These are phyloP conservation scores for Pythium rhizo-oryzae DNA, from an alignment of 352 stramenopile species.

Conservation along the genomic window DNA sequence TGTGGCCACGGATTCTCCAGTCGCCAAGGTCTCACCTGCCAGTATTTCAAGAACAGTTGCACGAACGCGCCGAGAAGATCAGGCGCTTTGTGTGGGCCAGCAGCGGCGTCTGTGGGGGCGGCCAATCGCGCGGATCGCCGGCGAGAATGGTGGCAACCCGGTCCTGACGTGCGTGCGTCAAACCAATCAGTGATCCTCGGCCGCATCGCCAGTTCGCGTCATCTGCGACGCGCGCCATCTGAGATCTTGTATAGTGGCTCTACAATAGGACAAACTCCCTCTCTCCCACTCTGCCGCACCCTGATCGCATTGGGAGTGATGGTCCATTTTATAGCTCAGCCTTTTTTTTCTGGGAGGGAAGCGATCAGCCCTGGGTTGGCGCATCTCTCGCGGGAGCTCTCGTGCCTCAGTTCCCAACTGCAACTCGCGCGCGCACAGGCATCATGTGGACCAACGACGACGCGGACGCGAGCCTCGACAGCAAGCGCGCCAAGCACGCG, in stretches of 20 bases:
- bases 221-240: conserved; percentile 8
- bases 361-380: too few species aligned
- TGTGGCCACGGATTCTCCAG: too few species aligned
- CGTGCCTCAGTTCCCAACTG: too few species aligned
- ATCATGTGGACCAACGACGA: conserved; percentile 10
- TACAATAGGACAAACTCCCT: not conserved
- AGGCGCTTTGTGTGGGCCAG: too few species aligned
- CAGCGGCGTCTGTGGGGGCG: too few species aligned
- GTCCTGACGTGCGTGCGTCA: not conserved
- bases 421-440: not conserved
- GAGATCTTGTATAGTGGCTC: not conserved
- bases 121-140: not conserved
- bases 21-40: too few species aligned
- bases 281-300: not conserved
- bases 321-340: too few species aligned
- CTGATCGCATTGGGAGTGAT: not conserved
- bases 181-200: not conserved
- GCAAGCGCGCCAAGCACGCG: conserved; percentile 13
- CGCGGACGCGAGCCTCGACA: not conserved
- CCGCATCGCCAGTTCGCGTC: not conserved
- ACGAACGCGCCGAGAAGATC: too few species aligned
- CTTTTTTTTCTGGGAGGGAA: too few species aligned
- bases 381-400: not conserved
- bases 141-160: not conserved
- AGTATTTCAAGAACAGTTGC: too few species aligned